These are phyloP conservation scores for Cutaneotrichosporon mucoides DNA, from an alignment of 1,284 basidiomycete genomes.

Conservation along the genomic window DNA sequence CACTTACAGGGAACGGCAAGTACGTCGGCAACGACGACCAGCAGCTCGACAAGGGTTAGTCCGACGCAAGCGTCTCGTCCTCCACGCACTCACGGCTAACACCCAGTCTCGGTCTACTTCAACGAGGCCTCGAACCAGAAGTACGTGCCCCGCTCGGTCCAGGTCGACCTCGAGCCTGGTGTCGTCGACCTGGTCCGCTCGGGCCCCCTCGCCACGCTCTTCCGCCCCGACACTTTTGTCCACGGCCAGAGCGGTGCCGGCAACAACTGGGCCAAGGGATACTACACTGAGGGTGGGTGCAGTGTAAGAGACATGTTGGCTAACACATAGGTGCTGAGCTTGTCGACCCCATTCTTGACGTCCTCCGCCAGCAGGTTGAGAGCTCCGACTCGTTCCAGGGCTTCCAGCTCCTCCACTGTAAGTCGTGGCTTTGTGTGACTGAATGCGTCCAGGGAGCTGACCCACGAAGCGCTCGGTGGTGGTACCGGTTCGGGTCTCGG, in stretches of 20 bases:
- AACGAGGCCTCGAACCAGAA: slow-evolving; percentile 44
- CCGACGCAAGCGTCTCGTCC: no score
- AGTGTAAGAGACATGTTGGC: background rate
- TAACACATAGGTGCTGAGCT: slow-evolving; percentile 71
- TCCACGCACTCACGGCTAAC: background rate
- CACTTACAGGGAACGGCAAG: slow-evolving; percentile 31
- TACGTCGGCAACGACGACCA: slow-evolving; percentile 41
- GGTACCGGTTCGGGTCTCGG: slow-evolving; percentile 87
- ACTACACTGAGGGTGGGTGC: slow-evolving; percentile 72
- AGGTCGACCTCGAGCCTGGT: slow-evolving; percentile 86
- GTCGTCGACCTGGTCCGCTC: slow-evolving; percentile 71
- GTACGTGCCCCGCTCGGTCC: slow-evolving; percentile 90
- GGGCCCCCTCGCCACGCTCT: slow-evolving; percentile 56
- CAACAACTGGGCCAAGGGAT: slow-evolving; percentile 51
- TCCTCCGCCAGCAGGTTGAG: slow-evolving; percentile 70
- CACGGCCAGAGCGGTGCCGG: slow-evolving; percentile 65
- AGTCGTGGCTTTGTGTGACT: slow-evolving; percentile 3
- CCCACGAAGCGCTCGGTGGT: slow-evolving; percentile 67
- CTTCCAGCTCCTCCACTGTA: slow-evolving; percentile 82
- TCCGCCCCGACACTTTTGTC: slow-evolving; percentile 84
- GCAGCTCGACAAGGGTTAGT: slow-evolving; percentile 39
- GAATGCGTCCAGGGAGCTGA: no score
- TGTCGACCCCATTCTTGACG: slow-evolving; percentile 76
- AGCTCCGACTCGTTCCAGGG: slow-evolving; percentile 83
- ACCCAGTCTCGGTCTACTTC: slow-evolving; percentile 48